These are phyloP conservation scores for Termitomyces sp. DNA, from an alignment of 768 basidiomycete genomes.

Conservation along the genomic window DNA sequence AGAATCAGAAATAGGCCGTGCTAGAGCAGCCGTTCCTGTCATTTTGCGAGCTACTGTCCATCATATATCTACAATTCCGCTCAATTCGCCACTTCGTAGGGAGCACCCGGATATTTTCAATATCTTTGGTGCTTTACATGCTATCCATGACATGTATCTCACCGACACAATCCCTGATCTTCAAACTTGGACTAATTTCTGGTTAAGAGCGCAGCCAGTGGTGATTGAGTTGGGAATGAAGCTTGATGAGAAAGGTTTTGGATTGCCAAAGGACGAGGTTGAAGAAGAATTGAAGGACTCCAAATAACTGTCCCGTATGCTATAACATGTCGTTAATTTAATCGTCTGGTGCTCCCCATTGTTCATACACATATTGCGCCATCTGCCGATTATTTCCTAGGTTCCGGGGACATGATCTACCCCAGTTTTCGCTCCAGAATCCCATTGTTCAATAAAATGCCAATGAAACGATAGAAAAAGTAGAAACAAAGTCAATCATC, in stretches of 20 bases:
- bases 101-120: conserved; percentile 17
- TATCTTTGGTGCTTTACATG: conserved; percentile 18
- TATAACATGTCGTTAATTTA: not conserved
- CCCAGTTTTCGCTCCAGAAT: not conserved
- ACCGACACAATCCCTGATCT: conserved; percentile 5
- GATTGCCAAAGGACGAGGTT: conserved; percentile 15
- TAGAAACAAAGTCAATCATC: conserved; percentile 14
- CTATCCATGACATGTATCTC: conserved; percentile 17
- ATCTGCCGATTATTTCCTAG: not conserved
- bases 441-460: not conserved
- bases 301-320: not conserved
- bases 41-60: conserved; percentile 16
- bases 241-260: conserved; percentile 20
- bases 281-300: conserved; percentile 3
- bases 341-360: not conserved
- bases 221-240: conserved; percentile 16
- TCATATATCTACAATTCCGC: conserved; percentile 16
- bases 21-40: conserved; percentile 14
- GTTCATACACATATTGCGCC: not conserved
- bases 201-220: conserved; percentile 19
- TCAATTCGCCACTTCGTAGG: conserved; percentile 11
- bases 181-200: conserved; percentile 17
- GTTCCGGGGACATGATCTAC: not conserved
- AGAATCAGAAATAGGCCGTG: conserved; percentile 21
- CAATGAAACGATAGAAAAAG: not conserved